Base-by-base conservation (phyloP, 495 filamentous ascomycete genomes). In the Penicillium alfredii region DNA sequence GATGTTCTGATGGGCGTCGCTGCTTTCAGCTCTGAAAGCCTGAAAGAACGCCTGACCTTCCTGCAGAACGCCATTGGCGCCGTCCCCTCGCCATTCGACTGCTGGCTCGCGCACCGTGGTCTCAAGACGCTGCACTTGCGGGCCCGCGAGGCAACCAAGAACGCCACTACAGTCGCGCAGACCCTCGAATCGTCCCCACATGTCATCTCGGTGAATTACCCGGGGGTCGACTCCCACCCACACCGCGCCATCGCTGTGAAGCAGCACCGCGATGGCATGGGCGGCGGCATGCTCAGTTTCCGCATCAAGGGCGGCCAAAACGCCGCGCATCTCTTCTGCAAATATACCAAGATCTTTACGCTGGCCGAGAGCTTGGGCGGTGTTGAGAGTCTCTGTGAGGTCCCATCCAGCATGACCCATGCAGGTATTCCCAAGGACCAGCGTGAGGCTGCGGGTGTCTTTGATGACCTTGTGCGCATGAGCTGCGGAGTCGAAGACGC, bases 1-100 rank as follows among this genome's bases (percentile, higher is more conserved):
- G 90, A 99, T 58, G 92, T 99, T n/a, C 74, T 95, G 34, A 99
- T 99, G 92, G 92, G 92, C 40, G 81, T 86, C 20, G 87, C 87
- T 12, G 92, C 92, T n/a, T 94, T 94, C 76, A 97, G 92, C 69
- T 82, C 82, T 4, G 77, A 86, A 8, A 70, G 72, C 4, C 67
- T 99, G 35, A 78, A 80, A 45, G 74, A 85, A 42, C 76, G 83
- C 17, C 77, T 97, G 19, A 61, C 74, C 17, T 99, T 97, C 74
- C 78, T 99, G 12, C 92, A 96, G 55, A 99, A 99, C 63, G 92
- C 92, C 38, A 93, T 96, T 46, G 92, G 92, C 34, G 92, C 90
- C 32, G 82, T 97, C 1, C 92, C 92, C 4, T 90, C 86, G 1
- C 70, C 92, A 12, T 99, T 99, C 55, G 92, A 99, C 71, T 89